Conservation (phyloP, 192 early-diverging fungal genomes). For the Mortierella alpina region DNA sequence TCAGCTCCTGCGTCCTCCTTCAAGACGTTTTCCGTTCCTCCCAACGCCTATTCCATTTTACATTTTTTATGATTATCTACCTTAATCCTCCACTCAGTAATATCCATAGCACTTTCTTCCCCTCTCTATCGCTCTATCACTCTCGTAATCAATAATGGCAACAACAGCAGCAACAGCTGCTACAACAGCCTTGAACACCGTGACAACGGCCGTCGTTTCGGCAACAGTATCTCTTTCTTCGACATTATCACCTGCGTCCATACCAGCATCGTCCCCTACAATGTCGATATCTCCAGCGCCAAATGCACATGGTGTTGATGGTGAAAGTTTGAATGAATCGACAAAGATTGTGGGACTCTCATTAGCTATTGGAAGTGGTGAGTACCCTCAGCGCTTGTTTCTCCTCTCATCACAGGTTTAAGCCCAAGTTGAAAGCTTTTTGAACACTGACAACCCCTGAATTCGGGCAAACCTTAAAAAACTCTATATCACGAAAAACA, state of each 20-base stretch:
- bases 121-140: neutral
- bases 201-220: neutral
- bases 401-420: neutral
- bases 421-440: neutral
- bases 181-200: conserved; percentile 1
- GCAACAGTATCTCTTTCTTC: neutral
- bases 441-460: neutral
- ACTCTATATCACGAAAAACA: conserved; percentile 6
- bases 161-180: neutral
- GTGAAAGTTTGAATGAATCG: neutral
- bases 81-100: conserved; percentile 1
- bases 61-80: conserved; percentile 2
- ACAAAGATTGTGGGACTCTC: conserved; percentile 84
- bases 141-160: conserved; percentile 16
- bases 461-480: neutral
- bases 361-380: conserved; percentile 77
- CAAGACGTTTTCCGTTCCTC: neutral
- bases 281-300: neutral
- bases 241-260: neutral
- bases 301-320: neutral
- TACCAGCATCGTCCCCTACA: neutral
- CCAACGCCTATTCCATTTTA: neutral
- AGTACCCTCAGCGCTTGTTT: neutral
- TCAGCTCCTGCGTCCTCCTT: too few species aligned
- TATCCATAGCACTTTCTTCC: neutral